phyloP scores from a whole-genome alignment of 352 stramenopile genomes.

The Pythium vanterpoolii region DNA sequence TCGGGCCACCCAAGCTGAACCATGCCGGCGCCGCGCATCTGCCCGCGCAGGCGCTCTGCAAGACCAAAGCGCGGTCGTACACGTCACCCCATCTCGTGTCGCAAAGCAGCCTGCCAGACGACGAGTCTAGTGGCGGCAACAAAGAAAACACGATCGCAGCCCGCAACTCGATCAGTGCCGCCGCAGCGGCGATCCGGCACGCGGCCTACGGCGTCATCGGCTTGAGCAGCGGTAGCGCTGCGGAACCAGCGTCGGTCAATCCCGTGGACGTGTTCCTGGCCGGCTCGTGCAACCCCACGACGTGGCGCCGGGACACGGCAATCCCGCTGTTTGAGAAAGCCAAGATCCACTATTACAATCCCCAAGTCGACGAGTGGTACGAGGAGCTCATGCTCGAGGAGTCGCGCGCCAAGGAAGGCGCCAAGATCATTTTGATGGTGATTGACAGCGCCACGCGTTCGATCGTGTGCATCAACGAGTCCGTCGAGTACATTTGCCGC shows the following conservation, averaged over 20 bases:
- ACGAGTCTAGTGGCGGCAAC: neutral
- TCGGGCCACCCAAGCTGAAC: neutral
- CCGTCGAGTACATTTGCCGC: conserved; percentile 84
- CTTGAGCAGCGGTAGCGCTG: neutral
- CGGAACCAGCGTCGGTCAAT: conserved; percentile 19
- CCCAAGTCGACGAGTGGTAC: conserved; percentile 89
- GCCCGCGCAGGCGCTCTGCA: conserved; percentile 39
- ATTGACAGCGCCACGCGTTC: conserved; percentile 74
- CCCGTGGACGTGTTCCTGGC: conserved; percentile 77
- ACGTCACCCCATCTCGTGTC: conserved; percentile 61
- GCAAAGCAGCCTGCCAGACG: neutral
- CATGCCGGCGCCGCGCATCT: conserved; percentile 4
- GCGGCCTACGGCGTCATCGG: neutral
- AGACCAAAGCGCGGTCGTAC: conserved; percentile 50
- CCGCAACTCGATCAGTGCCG: conserved; percentile 3
- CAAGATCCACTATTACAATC: conserved; percentile 81
- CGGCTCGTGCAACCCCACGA: conserved; percentile 88
- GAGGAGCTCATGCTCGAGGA: conserved; percentile 84
- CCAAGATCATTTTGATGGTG: conserved; percentile 84
- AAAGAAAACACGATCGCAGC: conserved; percentile 19
- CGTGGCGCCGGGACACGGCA: conserved; percentile 74
- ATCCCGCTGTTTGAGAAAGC: conserved; percentile 71
- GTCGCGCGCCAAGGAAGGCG: conserved; percentile 73
- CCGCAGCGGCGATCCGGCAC: neutral
- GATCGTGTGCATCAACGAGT: conserved; percentile 86